A percentile compares a stretch with the other conserved stretches of the same genome.
Conservation (phyloP, 2,329 filamentous ascomycete species). For the Fonsecaea multimorphosa region DNA sequence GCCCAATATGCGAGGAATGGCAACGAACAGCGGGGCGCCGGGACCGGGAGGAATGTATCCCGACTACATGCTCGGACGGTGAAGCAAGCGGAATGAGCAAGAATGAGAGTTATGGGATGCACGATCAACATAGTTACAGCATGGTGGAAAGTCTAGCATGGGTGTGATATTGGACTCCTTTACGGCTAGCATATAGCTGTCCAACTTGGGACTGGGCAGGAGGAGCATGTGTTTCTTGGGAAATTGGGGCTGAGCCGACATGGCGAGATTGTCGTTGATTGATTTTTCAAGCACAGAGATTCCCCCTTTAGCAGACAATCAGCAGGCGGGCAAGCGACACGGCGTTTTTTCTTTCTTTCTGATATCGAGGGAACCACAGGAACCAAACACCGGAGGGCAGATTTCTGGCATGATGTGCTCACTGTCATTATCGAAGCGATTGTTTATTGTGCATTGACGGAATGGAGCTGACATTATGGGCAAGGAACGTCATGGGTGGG, state of each 20-base stretch:
- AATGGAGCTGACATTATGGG: background rate
- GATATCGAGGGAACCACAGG: conserved; percentile 25
- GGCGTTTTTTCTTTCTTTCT: conserved; percentile 22
- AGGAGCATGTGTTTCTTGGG: conserved; percentile 3
- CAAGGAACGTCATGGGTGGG: background rate
- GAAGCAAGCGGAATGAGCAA: conserved; percentile 25
- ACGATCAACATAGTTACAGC: background rate
- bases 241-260: conserved; percentile 5
- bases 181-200: conserved; percentile 5
- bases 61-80: conserved; percentile 58
- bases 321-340: conserved; percentile 28
- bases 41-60: conserved; percentile 48
- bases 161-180: conserved; percentile 5
- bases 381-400: conserved; percentile 11
- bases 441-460: conserved; percentile 10
- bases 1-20: conserved; percentile 42
- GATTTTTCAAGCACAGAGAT: conserved; percentile 34
- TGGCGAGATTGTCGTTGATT: conserved; percentile 19
- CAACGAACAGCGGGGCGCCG: conserved; percentile 41
- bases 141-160: conserved; percentile 4
- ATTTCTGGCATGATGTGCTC: conserved; percentile 6
- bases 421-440: conserved; percentile 29
- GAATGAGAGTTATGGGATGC: background rate
- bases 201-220: conserved; percentile 2
- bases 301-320: conserved; percentile 33